These are phyloP conservation scores for Boletus albobrunnescens DNA, from an alignment of 1,284 basidiomycete genomes.

Conservation along the genomic window DNA sequence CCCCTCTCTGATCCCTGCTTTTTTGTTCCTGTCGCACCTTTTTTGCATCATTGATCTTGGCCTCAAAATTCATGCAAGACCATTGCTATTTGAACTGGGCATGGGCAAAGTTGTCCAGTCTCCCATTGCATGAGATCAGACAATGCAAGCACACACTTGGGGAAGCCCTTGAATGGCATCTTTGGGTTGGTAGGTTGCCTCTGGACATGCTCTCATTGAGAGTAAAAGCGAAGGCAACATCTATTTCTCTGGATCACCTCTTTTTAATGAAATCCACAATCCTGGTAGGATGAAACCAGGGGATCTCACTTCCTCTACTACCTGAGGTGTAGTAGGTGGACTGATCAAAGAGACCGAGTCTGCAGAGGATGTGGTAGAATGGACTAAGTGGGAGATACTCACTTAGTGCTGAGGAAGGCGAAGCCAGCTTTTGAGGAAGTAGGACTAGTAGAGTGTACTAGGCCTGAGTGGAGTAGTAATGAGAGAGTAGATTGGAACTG, in stretches of 20 bases:
- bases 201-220: constrained; percentile 28
- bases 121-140: constrained; percentile 73
- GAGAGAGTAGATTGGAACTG: no score
- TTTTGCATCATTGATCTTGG: constrained; percentile 82
- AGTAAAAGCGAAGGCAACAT: constrained; percentile 30
- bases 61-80: constrained; percentile 91
- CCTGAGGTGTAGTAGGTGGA: no score
- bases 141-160: constrained; percentile 78
- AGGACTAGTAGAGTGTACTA: no score
- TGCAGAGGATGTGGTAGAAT: no score
- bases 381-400: no score
- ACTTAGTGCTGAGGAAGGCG: no score
- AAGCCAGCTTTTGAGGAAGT: no score
- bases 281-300: no score
- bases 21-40: constrained; percentile 86
- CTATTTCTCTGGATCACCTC: constrained; percentile 1
- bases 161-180: constrained; percentile 74
- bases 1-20: constrained; percentile 68
- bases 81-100: constrained; percentile 89
- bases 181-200: constrained; percentile 73
- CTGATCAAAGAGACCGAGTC: no score
- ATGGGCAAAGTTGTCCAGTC: constrained; percentile 83
- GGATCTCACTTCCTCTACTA: no score
- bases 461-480: no score
- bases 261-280: no score